Evolutionary conservation across 148 eudicot species (phyloP), one percentile per base, ranked within the genome.

Genomic region (Rhododendron molle): DNA sequence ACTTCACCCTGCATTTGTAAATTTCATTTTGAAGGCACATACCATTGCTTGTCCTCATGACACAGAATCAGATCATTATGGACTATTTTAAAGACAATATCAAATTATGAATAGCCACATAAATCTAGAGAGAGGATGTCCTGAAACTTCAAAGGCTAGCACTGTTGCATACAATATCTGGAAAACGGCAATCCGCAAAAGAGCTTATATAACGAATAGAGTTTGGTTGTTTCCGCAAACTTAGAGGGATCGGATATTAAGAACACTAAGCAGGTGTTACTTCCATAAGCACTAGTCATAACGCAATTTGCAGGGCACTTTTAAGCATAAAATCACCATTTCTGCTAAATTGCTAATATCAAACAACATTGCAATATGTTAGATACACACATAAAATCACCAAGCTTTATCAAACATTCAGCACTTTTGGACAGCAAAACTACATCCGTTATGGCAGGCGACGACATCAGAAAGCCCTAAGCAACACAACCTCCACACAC

Each of bases 401-500:
- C 5, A 1, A 2, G 76, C 40, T 20, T 36, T 36, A 47, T 38
- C 83, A 15, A 49, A 16, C 38, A 50, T 50, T 50, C 78, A 73
- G 52, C 83, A 54, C 34, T 9, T 76, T 46, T 76, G 18, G 62
- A 50, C 32, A 34, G 46, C 76, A 74, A 81, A 85, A 34, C 77
- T 50, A 40, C 65, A 34, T 32, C 38, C 40, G 0, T 7, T 23
- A 2, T 9, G 23, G 4, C 21, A 9, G 40, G 32, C 21, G 38
- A 38, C 3, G 32, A 16, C 76, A 28, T 65, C 34, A 46, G 34
- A 20, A n/a, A 26, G 71, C 65, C 58, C 87, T 89, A 91, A 40
- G 93, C 94, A 90, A 76, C 93, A 20, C 98, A 95, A 18, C 98
- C 98, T 88, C 98, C 97, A 79, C 98, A 95, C 83, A 95, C 91